Evolutionary conservation across 805 yeast species (phyloP).

Genomic region (Zygoascus bituminiphila): DNA sequence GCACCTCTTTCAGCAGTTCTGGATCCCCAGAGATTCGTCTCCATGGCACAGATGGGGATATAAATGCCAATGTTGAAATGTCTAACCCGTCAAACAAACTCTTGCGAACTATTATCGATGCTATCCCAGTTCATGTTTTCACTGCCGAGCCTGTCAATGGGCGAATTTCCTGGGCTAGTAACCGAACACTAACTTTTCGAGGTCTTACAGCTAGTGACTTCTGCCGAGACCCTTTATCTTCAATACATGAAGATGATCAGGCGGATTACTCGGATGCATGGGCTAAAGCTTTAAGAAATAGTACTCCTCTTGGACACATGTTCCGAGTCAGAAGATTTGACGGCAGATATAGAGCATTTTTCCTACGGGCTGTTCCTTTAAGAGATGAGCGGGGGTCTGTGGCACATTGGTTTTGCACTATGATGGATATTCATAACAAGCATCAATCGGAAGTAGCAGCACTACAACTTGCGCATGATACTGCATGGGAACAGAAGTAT

Average conservation of each 20-base stretch:
- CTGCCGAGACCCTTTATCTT: conserved; percentile 15
- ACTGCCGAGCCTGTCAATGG: conserved; percentile 26
- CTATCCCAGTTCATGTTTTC: conserved; percentile 29
- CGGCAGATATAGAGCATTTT: conserved; percentile 24
- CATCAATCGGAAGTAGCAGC: conserved; percentile 26
- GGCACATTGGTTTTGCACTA: conserved; percentile 28
- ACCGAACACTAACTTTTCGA: conserved; percentile 25
- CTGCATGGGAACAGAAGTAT: conserved; percentile 27
- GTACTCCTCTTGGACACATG: conserved; percentile 23
- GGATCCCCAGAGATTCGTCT: neutral
- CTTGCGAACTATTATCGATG: conserved; percentile 26
- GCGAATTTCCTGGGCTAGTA: conserved; percentile 26
- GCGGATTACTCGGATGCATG: conserved; percentile 19
- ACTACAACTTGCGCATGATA: conserved; percentile 20
- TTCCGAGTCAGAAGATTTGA: conserved; percentile 27
- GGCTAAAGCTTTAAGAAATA: conserved; percentile 21
- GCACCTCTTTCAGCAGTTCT: neutral
- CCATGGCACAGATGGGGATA: neutral
- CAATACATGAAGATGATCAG: conserved; percentile 26
- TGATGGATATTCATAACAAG: conserved; percentile 29
- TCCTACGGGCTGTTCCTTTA: conserved; percentile 26
- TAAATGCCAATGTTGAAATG: neutral
- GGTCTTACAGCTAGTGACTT: conserved; percentile 24
- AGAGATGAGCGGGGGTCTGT: conserved; percentile 24
- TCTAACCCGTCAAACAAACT: conserved; percentile 18